Evolutionary conservation across 1,139 yeast species (phyloP).

Genomic region (Lodderomyces parapsilosis): DNA sequence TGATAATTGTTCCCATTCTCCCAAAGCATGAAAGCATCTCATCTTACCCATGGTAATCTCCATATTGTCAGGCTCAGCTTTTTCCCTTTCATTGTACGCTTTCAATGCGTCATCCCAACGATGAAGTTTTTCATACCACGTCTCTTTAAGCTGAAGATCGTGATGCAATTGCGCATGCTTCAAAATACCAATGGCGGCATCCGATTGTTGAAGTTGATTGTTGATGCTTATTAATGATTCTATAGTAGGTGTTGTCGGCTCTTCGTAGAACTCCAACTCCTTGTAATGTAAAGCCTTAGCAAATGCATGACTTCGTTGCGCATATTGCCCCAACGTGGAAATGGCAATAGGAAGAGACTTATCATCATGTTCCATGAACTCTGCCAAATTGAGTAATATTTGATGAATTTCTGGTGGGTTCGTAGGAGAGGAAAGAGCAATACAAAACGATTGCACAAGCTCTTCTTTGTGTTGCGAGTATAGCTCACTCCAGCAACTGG

Average conservation of each 20-base stretch:
- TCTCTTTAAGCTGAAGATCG: conserved; percentile 87
- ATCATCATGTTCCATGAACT: conserved; percentile 97
- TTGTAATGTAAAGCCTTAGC: conserved; percentile 97
- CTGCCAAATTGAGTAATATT: conserved; percentile 83
- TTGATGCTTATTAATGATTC: conserved; percentile 91
- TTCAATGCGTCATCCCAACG: conserved; percentile 97
- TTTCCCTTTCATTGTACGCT: conserved; percentile 78
- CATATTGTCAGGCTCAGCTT: conserved; percentile 53
- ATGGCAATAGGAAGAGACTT: conserved; percentile 90
- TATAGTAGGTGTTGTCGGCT: conserved; percentile 88
- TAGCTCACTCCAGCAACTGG: conserved; percentile 93
- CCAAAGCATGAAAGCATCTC: conserved; percentile 96
- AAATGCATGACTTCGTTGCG: conserved; percentile 94
- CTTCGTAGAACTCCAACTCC: conserved; percentile 91
- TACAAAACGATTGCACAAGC: conserved; percentile 77
- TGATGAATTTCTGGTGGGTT: conserved; percentile 97
- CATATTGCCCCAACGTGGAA: conserved; percentile 85
- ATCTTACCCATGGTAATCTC: conserved; percentile 96
- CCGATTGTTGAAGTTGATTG: conserved; percentile 92
- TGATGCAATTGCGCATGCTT: conserved; percentile 95
- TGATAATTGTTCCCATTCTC: conserved; percentile 95
- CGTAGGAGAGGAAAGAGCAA: conserved; percentile 85
- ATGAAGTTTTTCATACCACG: conserved; percentile 96
- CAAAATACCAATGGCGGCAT: conserved; percentile 95
- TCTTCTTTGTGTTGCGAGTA: conserved; percentile 93